Conservation (phyloP, 139 green algal genomes). For the Diplosphaera chodatii region DNA sequence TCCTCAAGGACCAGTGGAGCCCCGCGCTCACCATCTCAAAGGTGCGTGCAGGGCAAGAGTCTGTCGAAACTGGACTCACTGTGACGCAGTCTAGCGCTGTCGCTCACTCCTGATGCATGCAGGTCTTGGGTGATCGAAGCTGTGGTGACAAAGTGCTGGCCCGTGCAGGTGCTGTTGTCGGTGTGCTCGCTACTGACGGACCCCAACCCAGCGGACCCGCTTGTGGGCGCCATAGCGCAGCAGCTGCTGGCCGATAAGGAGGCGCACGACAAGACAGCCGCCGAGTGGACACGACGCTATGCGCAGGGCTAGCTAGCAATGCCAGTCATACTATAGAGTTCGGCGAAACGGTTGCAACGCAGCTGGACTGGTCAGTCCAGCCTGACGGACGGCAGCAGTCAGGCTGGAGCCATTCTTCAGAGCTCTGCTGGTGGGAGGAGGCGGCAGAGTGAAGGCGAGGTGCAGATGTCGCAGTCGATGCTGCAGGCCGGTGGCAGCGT, state of each 20-base stretch:
- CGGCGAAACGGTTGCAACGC: no score
- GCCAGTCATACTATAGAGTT: no score
- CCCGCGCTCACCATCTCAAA: constrained; percentile 86
- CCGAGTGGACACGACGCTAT: constrained; percentile 88
- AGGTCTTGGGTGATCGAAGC: no score
- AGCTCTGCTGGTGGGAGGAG: not conserved
- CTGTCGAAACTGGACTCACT: no score
- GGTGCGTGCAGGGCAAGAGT: no score
- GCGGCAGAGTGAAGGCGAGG: no score
- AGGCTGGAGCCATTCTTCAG: not conserved
- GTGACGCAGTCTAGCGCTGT: no score
- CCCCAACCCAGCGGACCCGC: constrained; percentile 88
- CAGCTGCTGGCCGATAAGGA: constrained; percentile 74
- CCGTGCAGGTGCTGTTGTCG: constrained; percentile 61
- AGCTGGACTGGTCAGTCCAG: no score
- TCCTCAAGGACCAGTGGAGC: constrained; percentile 90
- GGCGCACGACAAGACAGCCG: constrained; percentile 80
- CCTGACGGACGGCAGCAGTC: not conserved
- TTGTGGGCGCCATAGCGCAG: constrained; percentile 88
- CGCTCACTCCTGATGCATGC: no score
- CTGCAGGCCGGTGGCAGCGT: no score
- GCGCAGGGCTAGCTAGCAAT: constrained; percentile 71
- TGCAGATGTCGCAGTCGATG: no score
- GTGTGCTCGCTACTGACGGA: constrained; percentile 92
- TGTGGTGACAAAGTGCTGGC: no score